These are phyloP conservation scores for Penicillium vulpinum DNA, from an alignment of 2,329 filamentous ascomycete genomes.

Conservation along the genomic window DNA sequence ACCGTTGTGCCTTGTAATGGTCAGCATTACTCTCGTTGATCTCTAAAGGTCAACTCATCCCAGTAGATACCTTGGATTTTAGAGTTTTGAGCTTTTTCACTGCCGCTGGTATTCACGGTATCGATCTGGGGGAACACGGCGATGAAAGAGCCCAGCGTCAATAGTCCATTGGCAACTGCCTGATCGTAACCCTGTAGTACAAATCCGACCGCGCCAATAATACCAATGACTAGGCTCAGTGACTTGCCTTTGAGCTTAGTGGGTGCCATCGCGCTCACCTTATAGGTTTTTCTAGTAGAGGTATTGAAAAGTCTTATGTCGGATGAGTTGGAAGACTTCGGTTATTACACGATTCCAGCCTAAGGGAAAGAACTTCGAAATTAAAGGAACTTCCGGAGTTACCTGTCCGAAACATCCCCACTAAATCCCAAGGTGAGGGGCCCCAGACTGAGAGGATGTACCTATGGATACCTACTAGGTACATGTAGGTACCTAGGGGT, in stretches of 20 bases:
- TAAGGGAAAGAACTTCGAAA: background rate
- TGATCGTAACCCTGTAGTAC: slow-evolving; percentile 22
- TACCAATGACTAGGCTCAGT: slow-evolving; percentile 15
- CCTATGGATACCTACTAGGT: background rate
- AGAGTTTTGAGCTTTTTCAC: slow-evolving; percentile 17
- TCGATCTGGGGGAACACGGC: slow-evolving; percentile 18
- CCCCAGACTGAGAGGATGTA: background rate
- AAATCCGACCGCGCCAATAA: slow-evolving; percentile 19
- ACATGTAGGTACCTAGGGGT: background rate
- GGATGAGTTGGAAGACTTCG: background rate
- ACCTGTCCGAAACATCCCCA: background rate
- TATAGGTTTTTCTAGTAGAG: background rate
- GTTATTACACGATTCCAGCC: background rate
- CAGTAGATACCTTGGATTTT: slow-evolving; percentile 17
- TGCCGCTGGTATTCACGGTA: slow-evolving; percentile 14
- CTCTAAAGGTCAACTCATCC: background rate
- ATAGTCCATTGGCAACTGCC: slow-evolving; percentile 18
- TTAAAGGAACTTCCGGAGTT: background rate
- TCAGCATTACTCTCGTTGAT: background rate
- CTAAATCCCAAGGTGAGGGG: background rate
- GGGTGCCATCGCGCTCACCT: background rate
- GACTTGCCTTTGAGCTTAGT: slow-evolving; percentile 16
- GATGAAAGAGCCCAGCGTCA: slow-evolving; percentile 20
- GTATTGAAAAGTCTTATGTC: background rate
- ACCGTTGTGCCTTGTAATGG: slow-evolving; percentile 19